phyloP scores from a whole-genome alignment of 164 flowering plant species.

The Magnolia sinica region DNA sequence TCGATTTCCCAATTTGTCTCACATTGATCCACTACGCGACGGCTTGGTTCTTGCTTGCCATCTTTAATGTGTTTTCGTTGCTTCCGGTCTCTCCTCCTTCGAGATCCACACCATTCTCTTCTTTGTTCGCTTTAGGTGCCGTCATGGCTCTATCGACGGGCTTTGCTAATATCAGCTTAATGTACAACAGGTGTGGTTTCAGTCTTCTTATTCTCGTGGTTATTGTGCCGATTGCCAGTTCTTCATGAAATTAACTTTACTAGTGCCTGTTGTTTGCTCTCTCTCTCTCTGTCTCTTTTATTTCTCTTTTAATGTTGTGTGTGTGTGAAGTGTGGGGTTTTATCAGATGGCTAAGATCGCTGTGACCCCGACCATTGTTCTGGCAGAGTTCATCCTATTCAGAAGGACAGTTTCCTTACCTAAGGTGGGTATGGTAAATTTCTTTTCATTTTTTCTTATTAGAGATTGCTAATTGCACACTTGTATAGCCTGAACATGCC shows the following conservation, averaged over 20 bases:
- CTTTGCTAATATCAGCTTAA: slow-evolving; percentile 72
- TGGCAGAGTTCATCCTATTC: slow-evolving; percentile 66
- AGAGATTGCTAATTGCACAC: too few relatives aligned
- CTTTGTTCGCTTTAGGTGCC: slow-evolving; percentile 59
- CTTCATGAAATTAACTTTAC: background rate
- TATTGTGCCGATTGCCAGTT: background rate
- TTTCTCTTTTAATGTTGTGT: background rate
- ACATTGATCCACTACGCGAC: slow-evolving; percentile 70
- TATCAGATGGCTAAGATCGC: slow-evolving; percentile 91
- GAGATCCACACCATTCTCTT: slow-evolving; percentile 66
- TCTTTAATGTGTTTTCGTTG: slow-evolving; percentile 56
- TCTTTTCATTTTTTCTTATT: background rate
- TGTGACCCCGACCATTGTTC: slow-evolving; percentile 79
- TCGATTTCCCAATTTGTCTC: slow-evolving; percentile 73
- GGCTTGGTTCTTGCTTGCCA: slow-evolving; percentile 66
- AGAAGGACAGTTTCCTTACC: slow-evolving; percentile 48
- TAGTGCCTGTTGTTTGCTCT: background rate
- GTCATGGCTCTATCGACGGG: slow-evolving; percentile 85
- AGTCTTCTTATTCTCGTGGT: background rate
- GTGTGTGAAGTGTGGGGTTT: slow-evolving; percentile 65
- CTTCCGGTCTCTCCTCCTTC: slow-evolving; percentile 76
- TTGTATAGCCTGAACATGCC: too few relatives aligned
- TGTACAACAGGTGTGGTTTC: slow-evolving; percentile 58
- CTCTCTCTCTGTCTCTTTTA: background rate
- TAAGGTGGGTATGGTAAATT: slow-evolving; percentile 36